These are phyloP conservation scores for Colletotrichum cereale DNA, from an alignment of 2,329 filamentous ascomycete species.

Conservation along the genomic window DNA sequence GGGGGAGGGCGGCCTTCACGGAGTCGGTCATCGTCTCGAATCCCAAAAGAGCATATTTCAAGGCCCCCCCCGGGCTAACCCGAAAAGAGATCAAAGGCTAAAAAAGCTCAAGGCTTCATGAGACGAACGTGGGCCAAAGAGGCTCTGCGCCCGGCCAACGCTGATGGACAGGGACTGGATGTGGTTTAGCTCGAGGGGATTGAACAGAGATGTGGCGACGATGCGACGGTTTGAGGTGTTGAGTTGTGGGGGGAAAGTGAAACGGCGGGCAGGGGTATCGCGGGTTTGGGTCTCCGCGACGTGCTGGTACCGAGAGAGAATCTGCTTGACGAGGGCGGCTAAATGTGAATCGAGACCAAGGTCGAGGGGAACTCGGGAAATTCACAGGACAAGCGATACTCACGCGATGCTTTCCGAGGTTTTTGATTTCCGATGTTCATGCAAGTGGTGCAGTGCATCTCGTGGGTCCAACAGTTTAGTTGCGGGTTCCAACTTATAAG, in stretches of 20 bases:
- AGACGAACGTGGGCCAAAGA: constrained; percentile 36
- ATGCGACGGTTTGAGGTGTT: constrained; percentile 14
- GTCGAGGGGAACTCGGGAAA: not conserved
- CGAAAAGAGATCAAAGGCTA: constrained; percentile 3
- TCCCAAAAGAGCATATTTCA: not conserved
- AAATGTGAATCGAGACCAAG: not conserved
- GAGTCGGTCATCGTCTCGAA: constrained; percentile 1
- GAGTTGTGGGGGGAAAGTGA: not conserved
- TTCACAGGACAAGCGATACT: not conserved
- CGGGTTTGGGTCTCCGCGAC: not conserved
- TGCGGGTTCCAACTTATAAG: not conserved
- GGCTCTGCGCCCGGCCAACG: not conserved
- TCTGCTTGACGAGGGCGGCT: not conserved
- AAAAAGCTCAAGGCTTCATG: constrained; percentile 16
- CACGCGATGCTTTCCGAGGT: not conserved
- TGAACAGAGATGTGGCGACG: constrained; percentile 7
- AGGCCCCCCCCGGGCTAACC: not conserved
- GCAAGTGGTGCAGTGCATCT: not conserved
- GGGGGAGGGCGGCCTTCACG: not conserved
- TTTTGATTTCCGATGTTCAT: not conserved
- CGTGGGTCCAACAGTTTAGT: not conserved
- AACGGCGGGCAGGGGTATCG: constrained; percentile 9
- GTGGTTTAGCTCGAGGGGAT: not conserved
- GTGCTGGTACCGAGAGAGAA: not conserved
- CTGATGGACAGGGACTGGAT: not conserved